Conservation (phyloP, 495 filamentous ascomycete species). For the Penicillium canescens region DNA sequence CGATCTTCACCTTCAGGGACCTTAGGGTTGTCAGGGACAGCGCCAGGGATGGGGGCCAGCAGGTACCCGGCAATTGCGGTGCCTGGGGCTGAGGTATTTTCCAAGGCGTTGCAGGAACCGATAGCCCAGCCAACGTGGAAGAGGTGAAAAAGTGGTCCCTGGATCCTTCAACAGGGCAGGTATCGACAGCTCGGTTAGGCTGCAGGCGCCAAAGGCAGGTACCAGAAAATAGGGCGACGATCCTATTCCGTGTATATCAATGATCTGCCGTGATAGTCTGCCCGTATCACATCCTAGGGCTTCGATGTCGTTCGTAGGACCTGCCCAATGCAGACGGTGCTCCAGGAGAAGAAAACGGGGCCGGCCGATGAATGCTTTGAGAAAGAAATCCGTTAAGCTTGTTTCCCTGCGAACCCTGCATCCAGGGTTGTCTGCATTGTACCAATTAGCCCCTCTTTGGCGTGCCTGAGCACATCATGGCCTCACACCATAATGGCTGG, state of each 20-base stretch:
- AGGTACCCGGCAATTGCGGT: slow-evolving; percentile 2
- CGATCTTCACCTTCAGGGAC: slow-evolving; percentile 14
- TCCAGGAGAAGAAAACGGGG: not conserved
- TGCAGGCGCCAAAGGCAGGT: slow-evolving; percentile 2
- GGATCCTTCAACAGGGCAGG: slow-evolving; percentile 6
- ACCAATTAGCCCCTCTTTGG: not conserved
- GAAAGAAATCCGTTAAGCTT: no score
- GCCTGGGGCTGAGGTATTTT: slow-evolving; percentile 12
- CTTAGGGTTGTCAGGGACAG: slow-evolving; percentile 7
- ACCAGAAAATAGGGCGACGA: slow-evolving; percentile 16
- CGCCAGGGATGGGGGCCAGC: not conserved
- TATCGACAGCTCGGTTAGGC: slow-evolving; percentile 17
- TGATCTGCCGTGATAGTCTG: slow-evolving; percentile 14
- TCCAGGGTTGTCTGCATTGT: not conserved
- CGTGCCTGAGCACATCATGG: not conserved
- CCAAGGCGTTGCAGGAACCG: not conserved
- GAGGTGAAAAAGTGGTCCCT: slow-evolving; percentile 5
- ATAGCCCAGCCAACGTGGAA: slow-evolving; percentile 6
- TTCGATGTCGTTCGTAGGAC: not conserved
- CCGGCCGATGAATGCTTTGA: not conserved
- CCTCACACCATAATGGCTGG: no score
- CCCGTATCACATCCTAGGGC: slow-evolving; percentile 6
- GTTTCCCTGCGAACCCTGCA: not conserved
- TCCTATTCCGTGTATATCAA: slow-evolving; percentile 21
- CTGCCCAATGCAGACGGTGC: slow-evolving; percentile 5